Conservation (phyloP, 169 alveolate genomes). For the Toxoplasma gondii region DNA sequence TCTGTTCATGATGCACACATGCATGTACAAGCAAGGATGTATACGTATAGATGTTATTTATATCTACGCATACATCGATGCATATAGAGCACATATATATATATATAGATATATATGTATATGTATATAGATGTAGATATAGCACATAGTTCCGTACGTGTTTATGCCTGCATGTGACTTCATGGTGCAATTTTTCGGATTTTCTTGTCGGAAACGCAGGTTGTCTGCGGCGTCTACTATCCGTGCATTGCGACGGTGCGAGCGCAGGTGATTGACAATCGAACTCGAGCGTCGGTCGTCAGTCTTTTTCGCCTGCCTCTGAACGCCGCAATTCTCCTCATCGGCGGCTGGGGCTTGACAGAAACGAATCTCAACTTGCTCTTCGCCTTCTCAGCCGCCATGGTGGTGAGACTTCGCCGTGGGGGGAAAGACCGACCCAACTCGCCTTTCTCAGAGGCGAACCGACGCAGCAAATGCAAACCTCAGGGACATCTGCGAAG, state of each 20-base stretch:
- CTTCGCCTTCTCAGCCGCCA: neutral
- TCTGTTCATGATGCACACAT: neutral
- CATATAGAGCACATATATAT: neutral
- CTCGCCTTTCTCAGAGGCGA: too few relatives aligned
- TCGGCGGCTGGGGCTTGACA: constrained; percentile 14
- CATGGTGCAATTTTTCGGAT: neutral
- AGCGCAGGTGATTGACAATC: neutral
- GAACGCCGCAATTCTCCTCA: neutral
- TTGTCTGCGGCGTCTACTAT: constrained; percentile 22
- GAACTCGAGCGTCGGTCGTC: neutral
- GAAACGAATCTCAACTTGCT: neutral
- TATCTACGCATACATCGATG: neutral
- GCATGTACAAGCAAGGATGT: neutral
- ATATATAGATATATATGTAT: neutral
- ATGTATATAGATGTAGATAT: neutral
- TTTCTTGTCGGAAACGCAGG: neutral
- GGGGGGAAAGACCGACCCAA: neutral
- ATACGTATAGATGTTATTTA: neutral
- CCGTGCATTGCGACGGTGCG: constrained; percentile 34
- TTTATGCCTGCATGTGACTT: neutral
- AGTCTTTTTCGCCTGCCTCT: constrained; percentile 21
- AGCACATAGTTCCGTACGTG: neutral
- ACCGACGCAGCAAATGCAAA: too few relatives aligned
- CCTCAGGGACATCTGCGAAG: neutral
- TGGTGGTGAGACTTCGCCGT: neutral